Evolutionary conservation across 441 rosid species (phyloP), one percentile per base, ranked within the genome.

Genomic region (Biscutella auriculata): DNA sequence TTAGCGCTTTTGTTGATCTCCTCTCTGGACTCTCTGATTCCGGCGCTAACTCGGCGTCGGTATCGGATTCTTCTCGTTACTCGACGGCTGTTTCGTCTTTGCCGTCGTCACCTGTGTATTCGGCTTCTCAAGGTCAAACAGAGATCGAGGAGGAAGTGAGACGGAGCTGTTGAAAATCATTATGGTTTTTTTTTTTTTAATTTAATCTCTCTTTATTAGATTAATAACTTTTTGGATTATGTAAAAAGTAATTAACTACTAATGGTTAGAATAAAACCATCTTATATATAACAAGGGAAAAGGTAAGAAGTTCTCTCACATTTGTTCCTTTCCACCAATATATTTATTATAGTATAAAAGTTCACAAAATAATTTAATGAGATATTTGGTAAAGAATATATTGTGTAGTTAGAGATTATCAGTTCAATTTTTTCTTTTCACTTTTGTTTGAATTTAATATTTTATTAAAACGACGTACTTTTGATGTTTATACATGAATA

Each of bases 81-180:
- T 71, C 76, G 0, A 66, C 72, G 0, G 72, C 72, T 7, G 76
- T 66, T 0, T 66, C 75, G 9, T 71, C 75, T 48, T 51, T 66
- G 35, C 68, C 68, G 9, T 51, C 75, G 1, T 62, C 75, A 33
- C 75, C 75, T 59, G 5, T 49, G 0, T 66, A 42, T 66, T 66
- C 65, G 2, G 27, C 53, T 5, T 51, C 42, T 26, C 26, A 6
- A 33, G 66, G 60, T 61, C 68, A 36, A 9, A 65, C 62, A 17
- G 71, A 71, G 57, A 66, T 71, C 9, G 71, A 70, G 34, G 74
- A 68, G 39, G 65, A 56, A 70, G 63, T 61, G 53, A 53, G 65
- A 57, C 64, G 68, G 12, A 68, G 67, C 53, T 39, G 46, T 48
- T 67, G 21, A 5, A 13, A 23, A 13, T 8, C 27, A 5, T 36